These are phyloP conservation scores for Emergomyces orientalis DNA, from an alignment of 2,329 filamentous ascomycete genomes.

Conservation along the genomic window DNA sequence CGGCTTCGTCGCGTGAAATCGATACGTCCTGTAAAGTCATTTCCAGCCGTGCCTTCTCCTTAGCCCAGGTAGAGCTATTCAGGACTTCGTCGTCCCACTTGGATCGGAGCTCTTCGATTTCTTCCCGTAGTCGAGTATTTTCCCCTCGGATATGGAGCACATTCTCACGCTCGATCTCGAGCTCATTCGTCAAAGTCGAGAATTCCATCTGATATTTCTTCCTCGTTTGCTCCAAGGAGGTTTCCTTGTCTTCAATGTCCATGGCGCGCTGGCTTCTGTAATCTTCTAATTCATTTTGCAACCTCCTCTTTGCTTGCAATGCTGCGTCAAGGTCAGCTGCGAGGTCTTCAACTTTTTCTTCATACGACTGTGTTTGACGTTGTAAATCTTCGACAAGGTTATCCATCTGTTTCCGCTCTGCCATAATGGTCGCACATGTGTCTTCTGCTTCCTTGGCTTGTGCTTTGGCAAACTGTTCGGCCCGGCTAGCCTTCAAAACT, in stretches of 20 bases:
- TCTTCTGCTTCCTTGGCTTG: constrained; percentile 89
- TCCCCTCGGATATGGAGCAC: constrained; percentile 74
- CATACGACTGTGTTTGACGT: constrained; percentile 76
- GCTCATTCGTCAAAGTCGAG: constrained; percentile 76
- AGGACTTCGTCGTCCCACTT: constrained; percentile 99
- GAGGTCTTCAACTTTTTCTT: constrained; percentile 84
- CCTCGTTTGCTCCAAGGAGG: constrained; percentile 89
- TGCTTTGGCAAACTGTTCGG: constrained; percentile 86
- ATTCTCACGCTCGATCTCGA: constrained; percentile 89
- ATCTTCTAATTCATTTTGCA: constrained; percentile 95
- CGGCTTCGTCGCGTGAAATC: constrained; percentile 86
- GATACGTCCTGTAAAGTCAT: constrained; percentile 80
- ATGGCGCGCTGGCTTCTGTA: constrained; percentile 91
- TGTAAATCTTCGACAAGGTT: constrained; percentile 79
- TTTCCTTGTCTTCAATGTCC: constrained; percentile 94
- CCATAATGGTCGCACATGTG: constrained; percentile 78
- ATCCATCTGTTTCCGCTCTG: constrained; percentile 86
- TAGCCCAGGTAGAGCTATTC: constrained; percentile 96
- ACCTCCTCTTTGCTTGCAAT: constrained; percentile 79
- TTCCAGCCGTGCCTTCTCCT: constrained; percentile 89
- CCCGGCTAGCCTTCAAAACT: constrained; percentile 80
- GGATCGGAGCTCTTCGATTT: constrained; percentile 84
- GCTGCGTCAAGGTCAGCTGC: constrained; percentile 80
- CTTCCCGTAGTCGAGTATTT: constrained; percentile 81
- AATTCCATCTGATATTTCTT: constrained; percentile 97